Base-by-base conservation (phyloP, 805 yeast species). In the Lipomyces spencermartinsiae region DNA sequence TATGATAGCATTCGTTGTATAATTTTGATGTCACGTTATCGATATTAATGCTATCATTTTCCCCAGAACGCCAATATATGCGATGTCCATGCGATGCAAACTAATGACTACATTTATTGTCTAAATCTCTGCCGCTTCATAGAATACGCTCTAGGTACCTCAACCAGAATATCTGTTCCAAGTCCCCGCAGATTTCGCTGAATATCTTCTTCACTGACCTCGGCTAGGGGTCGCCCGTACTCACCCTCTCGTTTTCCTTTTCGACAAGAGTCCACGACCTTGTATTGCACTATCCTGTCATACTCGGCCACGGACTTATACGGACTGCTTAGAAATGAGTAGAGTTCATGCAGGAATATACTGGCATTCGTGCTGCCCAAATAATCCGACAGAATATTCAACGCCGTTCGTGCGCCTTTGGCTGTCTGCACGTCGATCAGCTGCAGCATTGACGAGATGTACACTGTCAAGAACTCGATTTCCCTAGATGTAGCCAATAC, bases 321-420 rank as follows among this genome's bases (percentile, higher is more conserved):
- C 19, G 72, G 71, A 51, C 67, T 62, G 33, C 65, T 31, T 46
- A 67, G 39, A 35, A 63, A 67, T 31, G 51, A 22, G 53, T 64
- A 56, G 29, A 69, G 39, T 51, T 69, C 72, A 53, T 69, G 72
- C 12, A 65, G 16, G 51, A 66, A 67, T 2, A 66, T 57, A 6
- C 54, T 29, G 16, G 70, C 64, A 29, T 63, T 59, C 2, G 34
- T 14, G 4, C 49, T 31, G 9, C 70, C 70, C 54, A 69, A 51
- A 35, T 69, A 67, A 16, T 69, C 72, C 1, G 63, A 33, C 37
- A 69, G 39, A 12, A 64, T 58, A 16, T 46, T 60, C 8, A 46
- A 16, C 2, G 64, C 65, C 14, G 61, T 9, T 29, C 53, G 19
- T 1, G 61, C 55, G 12, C 72, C 72, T 37, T 51, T 35, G 1